A percentile compares a stretch with the other conserved stretches of the same genome.
phyloP scores from a whole-genome alignment of 1,284 basidiomycete species.

The Cystobasidium slooffiae region DNA sequence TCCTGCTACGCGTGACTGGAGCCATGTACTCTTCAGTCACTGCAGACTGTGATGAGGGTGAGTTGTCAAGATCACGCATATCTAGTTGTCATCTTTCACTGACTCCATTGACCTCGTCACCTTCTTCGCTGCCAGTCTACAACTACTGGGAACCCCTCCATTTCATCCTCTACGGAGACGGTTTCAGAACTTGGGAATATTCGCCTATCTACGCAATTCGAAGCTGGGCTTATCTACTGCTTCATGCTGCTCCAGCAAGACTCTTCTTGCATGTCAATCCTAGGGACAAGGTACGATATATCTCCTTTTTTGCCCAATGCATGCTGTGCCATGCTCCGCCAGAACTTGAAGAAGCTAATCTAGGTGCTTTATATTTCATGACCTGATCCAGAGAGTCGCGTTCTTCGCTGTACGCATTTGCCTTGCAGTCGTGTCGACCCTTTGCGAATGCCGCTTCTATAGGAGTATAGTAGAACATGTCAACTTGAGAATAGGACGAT shows the following conservation, averaged over 20 bases:
- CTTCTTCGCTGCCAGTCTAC: slow-evolving; percentile 68
- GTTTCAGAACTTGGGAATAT: slow-evolving; percentile 98
- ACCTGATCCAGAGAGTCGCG: slow-evolving; percentile 73
- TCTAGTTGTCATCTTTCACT: not conserved
- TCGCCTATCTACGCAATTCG: slow-evolving; percentile 87
- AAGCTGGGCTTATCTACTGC: slow-evolving; percentile 87
- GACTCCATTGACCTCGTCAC: not conserved
- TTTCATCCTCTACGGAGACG: slow-evolving; percentile 46
- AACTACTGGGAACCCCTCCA: slow-evolving; percentile 97
- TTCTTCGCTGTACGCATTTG: slow-evolving; percentile 88
- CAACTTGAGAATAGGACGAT: slow-evolving; percentile 86
- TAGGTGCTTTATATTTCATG: too few relatives aligned
- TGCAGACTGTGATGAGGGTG: slow-evolving; percentile 96
- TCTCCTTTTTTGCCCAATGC: not conserved
- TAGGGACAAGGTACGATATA: slow-evolving; percentile 58
- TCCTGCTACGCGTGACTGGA: slow-evolving; percentile 78
- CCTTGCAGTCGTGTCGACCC: slow-evolving; percentile 73
- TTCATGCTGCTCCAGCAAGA: slow-evolving; percentile 64
- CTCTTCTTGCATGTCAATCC: slow-evolving; percentile 56
- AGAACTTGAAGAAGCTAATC: slow-evolving; percentile 56
- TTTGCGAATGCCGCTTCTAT: slow-evolving; percentile 85
- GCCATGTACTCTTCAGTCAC: slow-evolving; percentile 92
- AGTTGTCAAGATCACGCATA: slow-evolving; percentile 43
- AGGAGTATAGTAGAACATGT: slow-evolving; percentile 78
- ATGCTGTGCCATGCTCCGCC: not conserved